phyloP scores from a whole-genome alignment of 2,329 filamentous ascomycete genomes.

The Aspergillus pseudoviridinutans region DNA sequence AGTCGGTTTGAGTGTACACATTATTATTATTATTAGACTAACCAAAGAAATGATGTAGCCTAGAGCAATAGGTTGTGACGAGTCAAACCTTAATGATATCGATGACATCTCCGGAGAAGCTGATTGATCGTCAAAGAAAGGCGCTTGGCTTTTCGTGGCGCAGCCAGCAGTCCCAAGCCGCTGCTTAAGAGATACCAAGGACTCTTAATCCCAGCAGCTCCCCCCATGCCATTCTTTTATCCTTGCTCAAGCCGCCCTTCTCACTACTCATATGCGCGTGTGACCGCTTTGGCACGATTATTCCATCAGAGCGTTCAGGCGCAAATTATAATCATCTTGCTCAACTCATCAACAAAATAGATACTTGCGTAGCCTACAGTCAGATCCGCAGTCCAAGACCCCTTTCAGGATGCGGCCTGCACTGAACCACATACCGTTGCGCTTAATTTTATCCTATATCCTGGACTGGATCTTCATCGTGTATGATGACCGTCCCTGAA shows the following conservation, averaged over 20 bases:
- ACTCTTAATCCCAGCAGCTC: not conserved
- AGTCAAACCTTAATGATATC: not conserved
- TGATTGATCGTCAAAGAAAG: not conserved
- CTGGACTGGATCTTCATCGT: conserved; percentile 68
- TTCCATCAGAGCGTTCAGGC: not conserved
- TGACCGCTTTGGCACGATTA: not conserved
- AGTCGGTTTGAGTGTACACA: not conserved
- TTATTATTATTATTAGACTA: not conserved
- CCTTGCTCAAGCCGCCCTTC: not conserved
- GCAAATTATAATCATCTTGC: not conserved
- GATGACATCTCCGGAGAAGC: not conserved
- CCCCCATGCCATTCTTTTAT: not conserved
- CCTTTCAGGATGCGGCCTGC: conserved; percentile 4
- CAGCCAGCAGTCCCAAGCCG: not conserved
- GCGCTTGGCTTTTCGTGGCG: not conserved
- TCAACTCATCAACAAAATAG: not conserved
- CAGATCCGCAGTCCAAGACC: not conserved
- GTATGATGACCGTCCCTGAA: conserved; percentile 32
- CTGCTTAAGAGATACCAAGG: not conserved
- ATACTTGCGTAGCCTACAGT: not conserved
- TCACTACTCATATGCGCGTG: not conserved
- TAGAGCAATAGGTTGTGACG: not conserved
- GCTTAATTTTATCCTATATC: conserved; percentile 62
- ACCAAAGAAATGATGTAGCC: not conserved
- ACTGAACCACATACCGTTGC: conserved; percentile 36